Conservation (phyloP, 2,329 filamentous ascomycete genomes). For the Plectosphaerella plurivora region DNA sequence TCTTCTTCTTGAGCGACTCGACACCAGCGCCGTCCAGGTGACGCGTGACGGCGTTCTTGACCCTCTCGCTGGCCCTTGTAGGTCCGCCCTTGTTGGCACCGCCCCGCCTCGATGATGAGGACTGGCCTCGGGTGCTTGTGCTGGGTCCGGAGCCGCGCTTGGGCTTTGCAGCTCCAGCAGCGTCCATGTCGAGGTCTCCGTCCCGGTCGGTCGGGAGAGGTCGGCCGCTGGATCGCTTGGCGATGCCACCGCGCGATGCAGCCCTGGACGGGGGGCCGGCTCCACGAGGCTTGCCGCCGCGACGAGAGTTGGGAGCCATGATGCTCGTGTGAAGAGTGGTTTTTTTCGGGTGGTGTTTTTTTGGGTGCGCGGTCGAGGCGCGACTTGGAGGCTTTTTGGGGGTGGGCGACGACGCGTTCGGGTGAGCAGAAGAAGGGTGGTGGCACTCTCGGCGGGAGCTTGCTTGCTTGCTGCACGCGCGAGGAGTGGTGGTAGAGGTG, state of each 20-base stretch:
- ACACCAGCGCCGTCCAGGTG: conserved; percentile 11
- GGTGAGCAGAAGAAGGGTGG: background rate
- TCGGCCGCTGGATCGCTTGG: conserved; percentile 39
- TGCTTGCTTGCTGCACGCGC: too few relatives aligned
- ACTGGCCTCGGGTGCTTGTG: too few relatives aligned
- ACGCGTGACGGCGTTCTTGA: conserved; percentile 13
- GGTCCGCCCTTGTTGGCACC: background rate
- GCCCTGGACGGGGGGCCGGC: conserved; percentile 8
- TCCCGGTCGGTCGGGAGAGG: conserved; percentile 43
- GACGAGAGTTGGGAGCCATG: conserved; percentile 21
- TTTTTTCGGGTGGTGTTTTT: background rate
- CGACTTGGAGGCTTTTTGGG: background rate
- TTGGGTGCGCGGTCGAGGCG: too few relatives aligned
- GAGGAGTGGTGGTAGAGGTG: too few relatives aligned
- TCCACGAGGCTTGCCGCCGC: conserved; percentile 10
- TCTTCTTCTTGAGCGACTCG: conserved; percentile 11
- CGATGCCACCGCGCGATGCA: conserved; percentile 40
- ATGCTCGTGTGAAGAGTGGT: background rate
- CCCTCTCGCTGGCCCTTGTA: conserved; percentile 7
- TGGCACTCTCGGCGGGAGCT: too few relatives aligned
- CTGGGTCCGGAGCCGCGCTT: conserved; percentile 14
- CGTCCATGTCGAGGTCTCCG: conserved; percentile 57
- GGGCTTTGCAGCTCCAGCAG: conserved; percentile 20
- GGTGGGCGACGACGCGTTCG: background rate
- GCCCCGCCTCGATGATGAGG: background rate